Percentiles rank a stretch among this genome's conserved stretches.
Conservation (phyloP, 192 early-diverging fungal genomes). For the Entophlyctis luteolus region DNA sequence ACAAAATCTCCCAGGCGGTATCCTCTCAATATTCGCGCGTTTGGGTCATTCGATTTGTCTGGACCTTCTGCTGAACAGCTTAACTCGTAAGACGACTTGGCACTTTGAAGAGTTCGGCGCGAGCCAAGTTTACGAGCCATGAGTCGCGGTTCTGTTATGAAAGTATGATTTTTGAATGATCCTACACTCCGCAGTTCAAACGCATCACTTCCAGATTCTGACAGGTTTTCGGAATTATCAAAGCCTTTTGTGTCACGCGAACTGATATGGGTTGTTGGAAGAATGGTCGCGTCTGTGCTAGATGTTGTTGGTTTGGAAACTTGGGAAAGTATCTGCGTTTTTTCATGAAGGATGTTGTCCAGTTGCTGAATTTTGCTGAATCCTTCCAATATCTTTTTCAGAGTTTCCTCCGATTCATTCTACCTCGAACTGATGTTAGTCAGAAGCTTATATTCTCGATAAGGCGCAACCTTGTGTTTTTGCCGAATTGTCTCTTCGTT, state of each 20-base stretch:
- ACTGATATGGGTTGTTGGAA: neutral
- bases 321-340: conserved; percentile 22
- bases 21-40: too few relatives aligned
- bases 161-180: conserved; percentile 38
- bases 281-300: conserved; percentile 24
- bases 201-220: neutral
- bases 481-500: too few relatives aligned
- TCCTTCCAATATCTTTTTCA: conserved; percentile 27
- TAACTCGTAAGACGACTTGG: too few relatives aligned
- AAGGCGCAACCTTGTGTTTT: too few relatives aligned
- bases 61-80: too few relatives aligned
- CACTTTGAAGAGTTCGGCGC: neutral
- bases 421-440: neutral
- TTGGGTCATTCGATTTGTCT: too few relatives aligned
- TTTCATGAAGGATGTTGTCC: conserved; percentile 35
- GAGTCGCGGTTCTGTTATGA: conserved; percentile 47
- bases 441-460: too few relatives aligned
- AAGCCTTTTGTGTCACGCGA: too few relatives aligned
- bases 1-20: conserved; percentile 50
- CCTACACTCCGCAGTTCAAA: conserved; percentile 44
- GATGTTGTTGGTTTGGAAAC: conserved; percentile 26
- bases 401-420: neutral
- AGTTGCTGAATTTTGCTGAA: conserved; percentile 37
- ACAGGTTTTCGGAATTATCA: too few relatives aligned
- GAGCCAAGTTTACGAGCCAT: neutral